These are phyloP conservation scores for Penicillium crystallinum DNA, from an alignment of 495 filamentous ascomycete species.

Conservation along the genomic window DNA sequence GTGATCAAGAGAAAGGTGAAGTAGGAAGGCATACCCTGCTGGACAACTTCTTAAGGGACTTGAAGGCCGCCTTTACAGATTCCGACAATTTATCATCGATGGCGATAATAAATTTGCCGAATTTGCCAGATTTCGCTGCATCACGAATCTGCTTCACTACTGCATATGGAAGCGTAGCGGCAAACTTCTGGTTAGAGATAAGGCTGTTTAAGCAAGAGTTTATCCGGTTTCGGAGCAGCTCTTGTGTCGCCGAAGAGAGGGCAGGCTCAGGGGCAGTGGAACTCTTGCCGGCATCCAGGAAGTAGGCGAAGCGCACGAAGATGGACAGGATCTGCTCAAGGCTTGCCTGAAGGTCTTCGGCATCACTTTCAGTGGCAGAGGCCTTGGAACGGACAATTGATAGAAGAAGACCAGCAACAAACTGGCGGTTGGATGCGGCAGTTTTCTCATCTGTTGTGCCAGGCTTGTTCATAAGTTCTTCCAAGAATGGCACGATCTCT, in stretches of 20 bases:
- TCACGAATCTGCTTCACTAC: conserved; percentile 51
- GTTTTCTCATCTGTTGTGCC: conserved; percentile 39
- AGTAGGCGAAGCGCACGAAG: conserved; percentile 43
- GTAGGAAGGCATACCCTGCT: conserved; percentile 41
- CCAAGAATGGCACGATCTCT: conserved; percentile 39
- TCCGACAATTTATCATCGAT: conserved; percentile 57
- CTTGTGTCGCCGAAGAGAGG: conserved; percentile 57
- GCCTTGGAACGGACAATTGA: conserved; percentile 40
- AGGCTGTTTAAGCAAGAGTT: conserved; percentile 64
- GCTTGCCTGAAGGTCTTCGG: conserved; percentile 24
- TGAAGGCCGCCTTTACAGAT: conserved; percentile 56
- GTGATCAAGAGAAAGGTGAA: background rate
- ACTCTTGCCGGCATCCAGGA: conserved; percentile 23
- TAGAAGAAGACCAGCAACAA: conserved; percentile 44
- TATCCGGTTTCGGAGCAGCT: conserved; percentile 63
- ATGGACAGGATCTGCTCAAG: conserved; percentile 39
- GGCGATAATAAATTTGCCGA: conserved; percentile 48
- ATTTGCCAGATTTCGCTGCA: conserved; percentile 35
- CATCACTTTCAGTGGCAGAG: conserved; percentile 28
- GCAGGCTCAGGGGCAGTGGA: conserved; percentile 33
- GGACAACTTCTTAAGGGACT: conserved; percentile 63
- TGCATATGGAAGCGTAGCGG: conserved; percentile 41
- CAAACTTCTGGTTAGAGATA: conserved; percentile 55
- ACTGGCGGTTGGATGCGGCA: conserved; percentile 42
- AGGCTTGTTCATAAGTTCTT: conserved; percentile 34